These are phyloP conservation scores for Macrocybe gigantea DNA, from an alignment of 768 basidiomycete genomes.

Conservation along the genomic window DNA sequence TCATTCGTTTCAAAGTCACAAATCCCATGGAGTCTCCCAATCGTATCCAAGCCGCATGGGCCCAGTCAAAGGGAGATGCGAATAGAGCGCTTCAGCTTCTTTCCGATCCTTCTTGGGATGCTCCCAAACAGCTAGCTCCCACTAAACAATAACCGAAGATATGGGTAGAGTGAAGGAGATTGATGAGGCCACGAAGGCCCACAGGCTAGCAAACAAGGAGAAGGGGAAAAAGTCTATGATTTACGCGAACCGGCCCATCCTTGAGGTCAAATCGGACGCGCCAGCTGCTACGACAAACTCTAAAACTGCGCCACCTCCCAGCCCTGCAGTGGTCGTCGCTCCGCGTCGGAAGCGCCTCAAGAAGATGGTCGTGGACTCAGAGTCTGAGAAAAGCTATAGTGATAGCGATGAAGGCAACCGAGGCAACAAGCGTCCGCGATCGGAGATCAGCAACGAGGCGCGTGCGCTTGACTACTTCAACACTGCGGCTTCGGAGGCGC, in stretches of 20 bases:
- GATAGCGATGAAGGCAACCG: conserved; percentile 41
- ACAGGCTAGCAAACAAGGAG: conserved; percentile 59
- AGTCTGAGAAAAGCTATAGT: conserved; percentile 52
- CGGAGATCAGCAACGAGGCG: conserved; percentile 34
- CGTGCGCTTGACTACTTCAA: conserved; percentile 69
- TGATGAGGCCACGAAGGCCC: conserved; percentile 68
- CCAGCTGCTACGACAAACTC: conserved; percentile 33
- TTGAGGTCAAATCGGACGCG: conserved; percentile 40
- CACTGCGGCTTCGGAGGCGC: conserved; percentile 47
- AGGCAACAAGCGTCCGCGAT: conserved; percentile 20
- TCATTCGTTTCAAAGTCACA: conserved; percentile 56
- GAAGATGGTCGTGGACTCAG: conserved; percentile 61
- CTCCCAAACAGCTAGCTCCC: conserved; percentile 18
- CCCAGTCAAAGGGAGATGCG: conserved; percentile 52
- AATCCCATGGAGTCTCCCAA: conserved; percentile 43
- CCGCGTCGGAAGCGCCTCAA: conserved; percentile 48
- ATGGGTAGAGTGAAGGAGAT: conserved; percentile 65
- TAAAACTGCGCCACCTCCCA: conserved; percentile 23
- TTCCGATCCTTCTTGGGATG: conserved; percentile 50
- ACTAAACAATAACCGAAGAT: conserved; percentile 14
- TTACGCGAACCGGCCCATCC: conserved; percentile 58
- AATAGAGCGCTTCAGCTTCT: conserved; percentile 55
- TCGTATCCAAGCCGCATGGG: conserved; percentile 63
- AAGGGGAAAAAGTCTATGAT: conserved; percentile 82
- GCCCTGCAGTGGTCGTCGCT: conserved; percentile 32